phyloP scores from a whole-genome alignment of 441 rosid genomes.

The Cnidoscolus chayamansa region DNA sequence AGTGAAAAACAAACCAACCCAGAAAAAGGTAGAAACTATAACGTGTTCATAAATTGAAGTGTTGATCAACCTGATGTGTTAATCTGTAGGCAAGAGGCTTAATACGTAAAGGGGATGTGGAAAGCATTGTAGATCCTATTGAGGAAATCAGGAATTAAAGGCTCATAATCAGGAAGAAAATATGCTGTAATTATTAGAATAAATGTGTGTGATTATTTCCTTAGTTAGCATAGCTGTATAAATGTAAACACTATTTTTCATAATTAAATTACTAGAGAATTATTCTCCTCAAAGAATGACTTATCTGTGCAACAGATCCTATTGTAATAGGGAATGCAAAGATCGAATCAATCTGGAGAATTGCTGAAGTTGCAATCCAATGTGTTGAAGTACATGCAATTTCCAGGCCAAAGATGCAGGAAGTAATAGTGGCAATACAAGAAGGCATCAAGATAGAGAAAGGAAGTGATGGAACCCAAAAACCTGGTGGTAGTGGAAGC shows the following conservation, averaged over 20 bases:
- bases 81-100: conserved; percentile 66
- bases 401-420: conserved; percentile 82
- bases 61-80: background rate
- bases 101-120: conserved; percentile 73
- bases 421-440: conserved; percentile 69
- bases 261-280: too few relatives aligned
- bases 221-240: too few relatives aligned
- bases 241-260: too few relatives aligned
- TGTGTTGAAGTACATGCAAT: conserved; percentile 67
- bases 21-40: too few relatives aligned
- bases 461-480: conserved; percentile 40
- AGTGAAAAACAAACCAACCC: too few relatives aligned
- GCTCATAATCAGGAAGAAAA: too few relatives aligned
- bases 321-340: conserved; percentile 52
- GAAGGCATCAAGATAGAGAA: conserved; percentile 77
- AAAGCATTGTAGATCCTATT: conserved; percentile 62
- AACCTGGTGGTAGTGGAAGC: conserved; percentile 28
- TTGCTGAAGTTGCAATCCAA: conserved; percentile 80
- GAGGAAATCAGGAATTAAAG: too few relatives aligned
- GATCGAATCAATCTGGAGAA: conserved; percentile 85
- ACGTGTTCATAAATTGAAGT: too few relatives aligned
- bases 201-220: too few relatives aligned
- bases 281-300: too few relatives aligned
- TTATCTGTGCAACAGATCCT: too few relatives aligned
- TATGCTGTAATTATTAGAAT: too few relatives aligned